Evolutionary conservation across 202 grass and related monocot genomes (phyloP).

Genomic region (Carex sylvatica): DNA sequence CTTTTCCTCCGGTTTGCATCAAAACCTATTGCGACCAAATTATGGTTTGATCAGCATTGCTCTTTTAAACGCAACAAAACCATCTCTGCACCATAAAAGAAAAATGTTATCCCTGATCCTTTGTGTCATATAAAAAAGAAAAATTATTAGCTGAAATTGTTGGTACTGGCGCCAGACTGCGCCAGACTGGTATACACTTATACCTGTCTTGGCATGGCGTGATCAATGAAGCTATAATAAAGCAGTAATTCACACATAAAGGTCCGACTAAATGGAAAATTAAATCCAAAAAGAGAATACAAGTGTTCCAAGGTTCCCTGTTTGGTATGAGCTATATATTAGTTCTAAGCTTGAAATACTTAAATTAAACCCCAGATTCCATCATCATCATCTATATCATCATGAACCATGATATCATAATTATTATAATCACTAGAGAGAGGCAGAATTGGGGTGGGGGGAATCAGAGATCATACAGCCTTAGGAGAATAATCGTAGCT

Average conservation of each 20-base stretch:
- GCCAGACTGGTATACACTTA: neutral
- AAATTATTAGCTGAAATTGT: neutral
- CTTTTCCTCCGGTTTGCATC: neutral
- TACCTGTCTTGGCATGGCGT: neutral
- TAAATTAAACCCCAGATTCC: neutral
- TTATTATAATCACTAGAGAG: neutral
- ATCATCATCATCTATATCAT: neutral
- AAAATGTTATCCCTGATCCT: neutral
- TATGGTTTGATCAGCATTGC: constrained; percentile 1
- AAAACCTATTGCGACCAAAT: constrained; percentile 27
- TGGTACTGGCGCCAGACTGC: neutral
- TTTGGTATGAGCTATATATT: neutral
- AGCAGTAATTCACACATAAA: neutral
- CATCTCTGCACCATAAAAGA: constrained; percentile 26
- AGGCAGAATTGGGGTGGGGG: neutral
- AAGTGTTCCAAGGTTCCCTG: neutral
- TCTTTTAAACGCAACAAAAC: constrained; percentile 42
- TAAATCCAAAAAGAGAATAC: neutral
- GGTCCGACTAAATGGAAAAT: neutral
- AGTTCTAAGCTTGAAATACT: neutral
- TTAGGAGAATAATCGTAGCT: constrained; percentile 35
- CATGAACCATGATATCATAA: neutral
- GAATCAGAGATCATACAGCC: constrained; percentile 26
- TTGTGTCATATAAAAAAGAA: neutral
- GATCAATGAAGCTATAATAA: neutral